Base-by-base conservation (phyloP, 2,329 filamentous ascomycete genomes). In the Cryphonectria carpinicola region DNA sequence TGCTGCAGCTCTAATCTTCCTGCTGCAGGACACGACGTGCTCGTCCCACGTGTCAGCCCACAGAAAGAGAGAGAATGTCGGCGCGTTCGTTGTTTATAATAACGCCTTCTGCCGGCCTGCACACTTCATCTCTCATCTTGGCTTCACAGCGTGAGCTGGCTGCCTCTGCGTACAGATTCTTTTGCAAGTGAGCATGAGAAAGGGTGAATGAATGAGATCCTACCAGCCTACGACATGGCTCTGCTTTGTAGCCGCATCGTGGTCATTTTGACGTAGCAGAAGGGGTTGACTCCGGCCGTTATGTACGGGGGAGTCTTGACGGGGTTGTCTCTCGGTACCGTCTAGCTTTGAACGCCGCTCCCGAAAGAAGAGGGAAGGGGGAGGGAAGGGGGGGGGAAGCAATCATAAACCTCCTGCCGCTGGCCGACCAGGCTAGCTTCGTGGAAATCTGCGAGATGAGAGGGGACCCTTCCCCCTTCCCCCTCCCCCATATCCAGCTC, bases 1-100 rank as follows among this genome's bases (percentile, higher is more conserved):
- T 54, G 65, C 65, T 60, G 65, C 39, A 58, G 52, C 35, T 67
- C 52, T 60, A 58, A 46, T 66, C 49, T 66, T 52, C 39, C 65
- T 66, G 65, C 65, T 66, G 65, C 63, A 65, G 43, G 32, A 25
- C 28, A 35, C 63, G 32, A 62, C 43, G 39, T 49, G 39, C 37
- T 37, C 28, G 56, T 67, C 66, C 62, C 54, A 67, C 54, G 39
- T 61, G 66, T 60, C 54, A 67, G 54, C 54, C 32, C 54, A 39
- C 3, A 5, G 65, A 67, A 6, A 39, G 37, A 3, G 37, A 39
- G 32, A 8, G 28, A 37, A 13, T 10, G 64, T 43, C 22, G 25
- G 17, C 56, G 25, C 56, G 46, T 37, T 35, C n/a, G 17, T 39
- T 56, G 60, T 35, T 41, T 41, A 41, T 41, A 25, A 62, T 62